A percentile compares a stretch with the other conserved stretches of the same genome.
These are phyloP conservation scores for Claviceps pazoutovae DNA, from an alignment of 2,329 filamentous ascomycete genomes.

Conservation along the genomic window DNA sequence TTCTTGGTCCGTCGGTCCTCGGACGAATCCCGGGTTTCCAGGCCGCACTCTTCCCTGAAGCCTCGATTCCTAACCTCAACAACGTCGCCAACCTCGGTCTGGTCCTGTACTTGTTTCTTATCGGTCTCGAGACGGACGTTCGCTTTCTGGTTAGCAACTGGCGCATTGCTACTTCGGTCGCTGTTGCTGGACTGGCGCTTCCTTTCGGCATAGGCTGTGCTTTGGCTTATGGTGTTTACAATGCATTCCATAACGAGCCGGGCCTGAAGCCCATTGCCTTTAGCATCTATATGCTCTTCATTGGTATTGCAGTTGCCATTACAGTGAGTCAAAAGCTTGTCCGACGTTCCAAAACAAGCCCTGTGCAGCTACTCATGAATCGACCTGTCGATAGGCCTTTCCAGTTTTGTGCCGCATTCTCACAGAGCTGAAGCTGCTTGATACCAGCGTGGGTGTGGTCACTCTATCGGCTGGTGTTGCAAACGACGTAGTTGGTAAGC, in stretches of 20 bases:
- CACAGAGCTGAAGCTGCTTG: conserved; percentile 75
- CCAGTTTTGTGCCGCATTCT: conserved; percentile 89
- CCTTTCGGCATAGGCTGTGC: conserved; percentile 73
- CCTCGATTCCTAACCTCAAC: conserved; percentile 60
- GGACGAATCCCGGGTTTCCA: conserved; percentile 72
- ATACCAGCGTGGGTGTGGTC: conserved; percentile 73
- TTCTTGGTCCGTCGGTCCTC: conserved; percentile 79
- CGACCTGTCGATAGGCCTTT: conserved; percentile 36
- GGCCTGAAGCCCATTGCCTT: conserved; percentile 30
- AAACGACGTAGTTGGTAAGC: conserved; percentile 53
- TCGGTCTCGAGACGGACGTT: conserved; percentile 76
- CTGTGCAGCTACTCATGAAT: not conserved
- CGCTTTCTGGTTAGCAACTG: conserved; percentile 67
- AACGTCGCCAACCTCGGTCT: conserved; percentile 74
- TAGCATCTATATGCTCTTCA: conserved; percentile 52
- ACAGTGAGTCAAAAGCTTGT: conserved; percentile 30
- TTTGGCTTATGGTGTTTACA: conserved; percentile 68
- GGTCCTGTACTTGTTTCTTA: conserved; percentile 74
- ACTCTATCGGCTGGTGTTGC: conserved; percentile 82
- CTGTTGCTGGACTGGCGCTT: conserved; percentile 63
- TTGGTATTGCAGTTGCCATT: conserved; percentile 87
- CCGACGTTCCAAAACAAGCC: not conserved
- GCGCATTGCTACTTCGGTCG: conserved; percentile 65
- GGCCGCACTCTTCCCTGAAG: conserved; percentile 59
- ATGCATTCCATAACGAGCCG: conserved; percentile 46